A percentile compares a stretch with the other conserved stretches of the same genome.
Conservation (phyloP, 202 grass and related monocot species). For the Zoysia matrella region DNA sequence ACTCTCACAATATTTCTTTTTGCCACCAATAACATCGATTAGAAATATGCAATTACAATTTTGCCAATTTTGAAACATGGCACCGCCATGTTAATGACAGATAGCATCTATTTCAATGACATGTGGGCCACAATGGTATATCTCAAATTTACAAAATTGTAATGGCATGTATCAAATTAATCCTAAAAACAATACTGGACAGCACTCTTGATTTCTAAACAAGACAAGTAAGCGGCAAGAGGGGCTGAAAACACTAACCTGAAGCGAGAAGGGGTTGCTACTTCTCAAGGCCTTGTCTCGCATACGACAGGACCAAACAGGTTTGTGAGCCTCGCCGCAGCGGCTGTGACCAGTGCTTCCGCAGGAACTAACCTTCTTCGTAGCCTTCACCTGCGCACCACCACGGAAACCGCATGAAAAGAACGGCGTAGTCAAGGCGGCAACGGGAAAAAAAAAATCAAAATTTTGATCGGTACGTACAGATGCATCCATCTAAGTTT, state of each 20-base stretch:
- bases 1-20: neutral
- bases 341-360: slow-evolving; percentile 46
- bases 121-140: too few species aligned
- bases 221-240: neutral
- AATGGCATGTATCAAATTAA: too few species aligned
- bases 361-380: slow-evolving; percentile 52
- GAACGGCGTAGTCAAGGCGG: neutral
- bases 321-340: slow-evolving; percentile 53
- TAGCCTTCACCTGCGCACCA: slow-evolving; percentile 46
- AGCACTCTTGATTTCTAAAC: neutral
- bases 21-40: too few species aligned
- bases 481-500: slow-evolving; percentile 68
- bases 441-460: neutral
- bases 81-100: too few species aligned
- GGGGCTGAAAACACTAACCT: slow-evolving; percentile 32
- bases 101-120: too few species aligned
- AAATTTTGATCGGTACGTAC: slow-evolving; percentile 15
- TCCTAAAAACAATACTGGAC: too few species aligned
- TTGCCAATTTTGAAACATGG: too few species aligned
- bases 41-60: too few species aligned
- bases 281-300: slow-evolving; percentile 54
- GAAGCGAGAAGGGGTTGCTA: slow-evolving; percentile 56
- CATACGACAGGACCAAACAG: slow-evolving; percentile 35
- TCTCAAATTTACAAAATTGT: too few species aligned
- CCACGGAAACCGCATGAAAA: neutral